A percentile compares a stretch with the other conserved stretches of the same genome.
Conservation (phyloP, 257 asterid genomes). For the Jaltomata sinuosa region DNA sequence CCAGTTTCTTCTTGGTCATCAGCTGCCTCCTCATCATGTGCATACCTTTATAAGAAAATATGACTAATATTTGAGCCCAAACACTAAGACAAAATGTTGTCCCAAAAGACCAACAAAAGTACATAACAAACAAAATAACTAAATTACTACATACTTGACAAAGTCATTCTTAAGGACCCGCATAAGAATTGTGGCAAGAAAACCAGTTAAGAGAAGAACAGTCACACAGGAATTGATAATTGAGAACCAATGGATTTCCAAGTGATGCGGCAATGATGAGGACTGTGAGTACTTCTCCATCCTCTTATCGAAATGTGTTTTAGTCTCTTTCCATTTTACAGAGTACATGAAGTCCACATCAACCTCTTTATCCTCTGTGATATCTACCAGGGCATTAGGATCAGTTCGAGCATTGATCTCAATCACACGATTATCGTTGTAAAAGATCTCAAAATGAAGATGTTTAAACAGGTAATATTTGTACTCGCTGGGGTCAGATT, state of each 20-base stretch:
- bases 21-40: constrained; percentile 25
- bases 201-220: constrained; percentile 23
- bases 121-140: neutral
- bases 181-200: constrained; percentile 24
- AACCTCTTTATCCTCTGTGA: constrained; percentile 21
- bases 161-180: constrained; percentile 27
- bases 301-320: constrained; percentile 20
- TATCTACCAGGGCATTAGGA: constrained; percentile 15
- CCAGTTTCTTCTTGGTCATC: constrained; percentile 34
- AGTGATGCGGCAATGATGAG: constrained; percentile 21
- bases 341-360: constrained; percentile 23
- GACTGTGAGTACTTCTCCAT: constrained; percentile 26
- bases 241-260: constrained; percentile 29
- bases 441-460: constrained; percentile 14
- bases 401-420: constrained; percentile 18
- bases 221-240: constrained; percentile 27
- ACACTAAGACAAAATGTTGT: neutral
- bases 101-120: neutral
- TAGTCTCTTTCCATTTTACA: constrained; percentile 27
- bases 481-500: constrained; percentile 13
- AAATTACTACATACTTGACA: constrained; percentile 12
- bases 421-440: constrained; percentile 10
- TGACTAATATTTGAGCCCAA: neutral
- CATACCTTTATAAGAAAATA: constrained; percentile 7
- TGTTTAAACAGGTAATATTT: constrained; percentile 13